Percentiles rank a stretch among this genome's conserved stretches.
Evolutionary conservation across 2,329 filamentous ascomycete genomes (phyloP).

Genomic region (Calonectria hawksworthii): DNA sequence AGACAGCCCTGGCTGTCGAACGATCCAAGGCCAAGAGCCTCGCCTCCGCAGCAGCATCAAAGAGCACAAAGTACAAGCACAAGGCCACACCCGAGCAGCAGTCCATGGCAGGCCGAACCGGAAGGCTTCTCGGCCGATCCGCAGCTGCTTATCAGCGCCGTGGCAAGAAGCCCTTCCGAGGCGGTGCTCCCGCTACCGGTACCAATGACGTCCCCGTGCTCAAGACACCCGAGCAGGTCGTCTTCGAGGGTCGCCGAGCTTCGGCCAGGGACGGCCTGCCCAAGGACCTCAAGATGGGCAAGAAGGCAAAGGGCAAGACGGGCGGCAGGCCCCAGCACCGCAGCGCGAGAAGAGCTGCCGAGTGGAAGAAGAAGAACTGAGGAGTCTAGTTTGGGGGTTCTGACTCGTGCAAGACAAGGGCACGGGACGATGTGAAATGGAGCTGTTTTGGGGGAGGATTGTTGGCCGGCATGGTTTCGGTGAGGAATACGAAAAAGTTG

Average conservation of each 20-base stretch:
- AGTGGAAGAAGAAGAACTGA: constrained; percentile 61
- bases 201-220: constrained; percentile 41
- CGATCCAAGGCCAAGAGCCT: constrained; percentile 49
- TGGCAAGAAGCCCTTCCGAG: constrained; percentile 39
- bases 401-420: background rate
- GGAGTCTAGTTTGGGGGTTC: background rate
- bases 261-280: constrained; percentile 75
- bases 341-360: constrained; percentile 55
- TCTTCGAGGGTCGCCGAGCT: constrained; percentile 87
- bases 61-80: constrained; percentile 71
- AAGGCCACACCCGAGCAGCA: constrained; percentile 80
- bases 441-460: background rate
- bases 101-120: constrained; percentile 79
- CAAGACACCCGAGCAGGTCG: constrained; percentile 76
- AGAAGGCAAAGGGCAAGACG: constrained; percentile 63
- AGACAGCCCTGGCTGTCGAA: constrained; percentile 65
- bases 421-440: background rate
- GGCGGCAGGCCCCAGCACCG: constrained; percentile 55
- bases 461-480: background rate
- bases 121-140: constrained; percentile 80
- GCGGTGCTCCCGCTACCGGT: constrained; percentile 37
- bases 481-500: constrained; percentile 18
- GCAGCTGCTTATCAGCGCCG: constrained; percentile 66
- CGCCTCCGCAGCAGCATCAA: constrained; percentile 53
- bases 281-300: constrained; percentile 72